Conservation (phyloP, 768 basidiomycete genomes). For the Tricholoma sp. region DNA sequence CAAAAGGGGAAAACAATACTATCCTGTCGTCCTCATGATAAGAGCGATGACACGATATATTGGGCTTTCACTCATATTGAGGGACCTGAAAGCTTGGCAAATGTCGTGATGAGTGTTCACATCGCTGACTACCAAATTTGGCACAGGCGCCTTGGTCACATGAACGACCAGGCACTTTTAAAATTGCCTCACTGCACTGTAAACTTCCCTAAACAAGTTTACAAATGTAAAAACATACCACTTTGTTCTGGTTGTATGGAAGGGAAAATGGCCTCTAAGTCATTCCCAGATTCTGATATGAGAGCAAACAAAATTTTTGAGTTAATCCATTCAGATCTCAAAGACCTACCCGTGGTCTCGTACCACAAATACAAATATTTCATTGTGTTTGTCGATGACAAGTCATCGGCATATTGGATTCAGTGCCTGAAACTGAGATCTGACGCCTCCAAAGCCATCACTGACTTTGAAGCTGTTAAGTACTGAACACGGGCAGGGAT, state of each 20-base stretch:
- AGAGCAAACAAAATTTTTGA: slow-evolving; percentile 12
- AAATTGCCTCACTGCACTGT: not conserved
- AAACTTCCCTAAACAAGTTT: slow-evolving; percentile 1
- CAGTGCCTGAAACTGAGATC: not conserved
- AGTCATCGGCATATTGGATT: slow-evolving; percentile 7
- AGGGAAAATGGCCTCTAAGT: slow-evolving; percentile 14
- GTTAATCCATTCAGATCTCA: slow-evolving; percentile 18
- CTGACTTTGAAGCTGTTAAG: no score
- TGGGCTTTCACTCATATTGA: not conserved
- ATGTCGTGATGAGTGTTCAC: not conserved
- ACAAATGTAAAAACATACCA: not conserved
- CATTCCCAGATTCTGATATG: slow-evolving; percentile 8
- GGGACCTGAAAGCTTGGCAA: not conserved
- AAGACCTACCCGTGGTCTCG: slow-evolving; percentile 12
- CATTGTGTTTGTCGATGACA: slow-evolving; percentile 15
- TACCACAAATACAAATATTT: slow-evolving; percentile 15
- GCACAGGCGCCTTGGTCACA: slow-evolving; percentile 13
- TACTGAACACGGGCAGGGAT: no score
- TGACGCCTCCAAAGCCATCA: not conserved
- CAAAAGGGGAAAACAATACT: not conserved
- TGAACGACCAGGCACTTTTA: slow-evolving; percentile 6
- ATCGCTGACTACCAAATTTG: slow-evolving; percentile 4
- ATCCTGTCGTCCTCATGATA: not conserved
- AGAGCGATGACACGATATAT: not conserved
- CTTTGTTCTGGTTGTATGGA: slow-evolving; percentile 13